Percentiles rank a stretch among this genome's conserved stretches.
Conservation (phyloP, 2,329 filamentous ascomycete genomes). For the Phaeoacremonium minimum region DNA sequence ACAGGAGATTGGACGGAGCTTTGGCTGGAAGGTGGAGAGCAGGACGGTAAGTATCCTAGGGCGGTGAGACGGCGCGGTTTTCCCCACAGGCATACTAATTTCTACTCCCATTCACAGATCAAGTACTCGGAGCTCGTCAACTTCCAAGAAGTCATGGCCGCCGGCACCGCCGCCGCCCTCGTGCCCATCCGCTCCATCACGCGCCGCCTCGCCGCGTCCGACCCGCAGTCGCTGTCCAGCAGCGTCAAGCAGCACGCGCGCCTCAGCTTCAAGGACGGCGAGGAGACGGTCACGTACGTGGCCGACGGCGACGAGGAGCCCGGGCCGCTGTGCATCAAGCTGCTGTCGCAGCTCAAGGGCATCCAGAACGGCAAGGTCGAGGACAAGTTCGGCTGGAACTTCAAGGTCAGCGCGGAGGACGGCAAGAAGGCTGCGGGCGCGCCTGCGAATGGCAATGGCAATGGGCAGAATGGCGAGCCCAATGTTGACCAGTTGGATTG, state of each 20-base stretch:
- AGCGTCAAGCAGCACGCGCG: conserved; percentile 27
- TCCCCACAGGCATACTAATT: background rate
- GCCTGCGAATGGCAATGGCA: conserved; percentile 15
- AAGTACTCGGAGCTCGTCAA: conserved; percentile 52
- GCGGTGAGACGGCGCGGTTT: background rate
- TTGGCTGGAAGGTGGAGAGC: conserved; percentile 82
- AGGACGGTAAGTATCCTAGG: conserved; percentile 48
- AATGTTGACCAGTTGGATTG: conserved; percentile 31
- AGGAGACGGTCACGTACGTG: conserved; percentile 54
- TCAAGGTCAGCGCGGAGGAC: conserved; percentile 40
- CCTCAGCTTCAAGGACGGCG: conserved; percentile 28
- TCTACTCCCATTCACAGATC: conserved; percentile 42
- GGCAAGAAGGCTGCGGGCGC: conserved; percentile 29
- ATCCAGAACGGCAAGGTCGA: conserved; percentile 79
- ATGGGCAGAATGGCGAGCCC: conserved; percentile 14
- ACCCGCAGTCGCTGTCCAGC: conserved; percentile 33
- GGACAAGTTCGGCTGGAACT: conserved; percentile 74
- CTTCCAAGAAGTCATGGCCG: conserved; percentile 77
- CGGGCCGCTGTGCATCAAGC: conserved; percentile 67
- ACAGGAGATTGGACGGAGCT: conserved; percentile 67
- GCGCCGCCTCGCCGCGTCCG: conserved; percentile 42
- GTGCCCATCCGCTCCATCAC: conserved; percentile 92
- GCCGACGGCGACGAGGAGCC: conserved; percentile 58
- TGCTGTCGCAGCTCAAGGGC: conserved; percentile 73
- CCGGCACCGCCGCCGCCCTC: conserved; percentile 84